phyloP scores from a whole-genome alignment of 1,284 basidiomycete genomes.

The Omphalotus olearius region DNA sequence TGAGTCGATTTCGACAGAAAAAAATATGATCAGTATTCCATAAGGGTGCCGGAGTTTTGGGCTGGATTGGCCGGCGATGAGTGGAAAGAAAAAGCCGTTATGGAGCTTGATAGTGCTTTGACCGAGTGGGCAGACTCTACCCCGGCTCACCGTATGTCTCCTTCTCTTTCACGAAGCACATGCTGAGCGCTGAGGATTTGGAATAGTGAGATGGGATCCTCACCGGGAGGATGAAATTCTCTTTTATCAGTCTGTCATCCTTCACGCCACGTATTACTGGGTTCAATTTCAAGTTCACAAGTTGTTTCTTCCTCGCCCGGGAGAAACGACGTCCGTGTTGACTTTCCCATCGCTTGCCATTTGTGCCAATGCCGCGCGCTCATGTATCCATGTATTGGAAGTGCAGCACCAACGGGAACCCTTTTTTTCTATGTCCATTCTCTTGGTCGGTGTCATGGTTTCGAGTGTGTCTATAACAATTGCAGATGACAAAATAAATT shows the following conservation, averaged over 20 bases:
- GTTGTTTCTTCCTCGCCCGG: conserved; percentile 5
- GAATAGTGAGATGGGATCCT: conserved; percentile 32
- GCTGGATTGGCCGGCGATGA: neutral
- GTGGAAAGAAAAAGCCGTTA: conserved; percentile 1
- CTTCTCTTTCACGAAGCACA: too few relatives aligned
- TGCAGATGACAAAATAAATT: neutral
- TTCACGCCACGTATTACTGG: conserved; percentile 14
- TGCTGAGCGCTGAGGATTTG: neutral
- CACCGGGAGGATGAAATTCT: neutral
- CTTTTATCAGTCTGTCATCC: conserved; percentile 10
- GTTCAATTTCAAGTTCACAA: conserved; percentile 41
- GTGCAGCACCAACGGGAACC: neutral
- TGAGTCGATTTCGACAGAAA: too few relatives aligned
- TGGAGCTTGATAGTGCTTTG: conserved; percentile 4
- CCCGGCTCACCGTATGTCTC: conserved; percentile 3
- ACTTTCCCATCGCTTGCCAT: conserved; percentile 8
- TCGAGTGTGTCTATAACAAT: neutral
- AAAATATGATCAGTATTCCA: conserved; percentile 1
- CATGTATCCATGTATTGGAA: conserved; percentile 2
- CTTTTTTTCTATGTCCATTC: neutral
- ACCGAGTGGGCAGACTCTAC: conserved; percentile 8
- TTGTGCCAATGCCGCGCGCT: conserved; percentile 5
- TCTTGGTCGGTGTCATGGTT: neutral
- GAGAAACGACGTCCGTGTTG: neutral
- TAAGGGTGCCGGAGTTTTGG: conserved; percentile 1